These are phyloP conservation scores for Solanum arcanum DNA, from an alignment of 257 asterid species.

Conservation along the genomic window DNA sequence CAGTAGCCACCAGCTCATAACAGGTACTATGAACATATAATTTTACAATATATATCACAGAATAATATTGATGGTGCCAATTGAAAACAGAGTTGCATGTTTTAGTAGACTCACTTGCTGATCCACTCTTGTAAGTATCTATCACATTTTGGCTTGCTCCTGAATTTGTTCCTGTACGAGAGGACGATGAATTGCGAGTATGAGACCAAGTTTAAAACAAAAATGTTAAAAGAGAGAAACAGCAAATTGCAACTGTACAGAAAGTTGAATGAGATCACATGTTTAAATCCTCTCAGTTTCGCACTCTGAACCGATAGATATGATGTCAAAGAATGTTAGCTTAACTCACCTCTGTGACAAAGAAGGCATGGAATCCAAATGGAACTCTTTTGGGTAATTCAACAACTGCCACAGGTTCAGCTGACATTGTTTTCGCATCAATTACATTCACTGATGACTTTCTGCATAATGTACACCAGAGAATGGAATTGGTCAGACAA, in stretches of 20 bases:
- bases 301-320: not conserved
- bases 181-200: not conserved
- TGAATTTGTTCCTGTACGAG: not conserved
- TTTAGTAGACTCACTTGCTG: not conserved
- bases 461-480: slow-evolving; percentile 26
- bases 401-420: slow-evolving; percentile 76
- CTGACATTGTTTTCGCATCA: slow-evolving; percentile 91
- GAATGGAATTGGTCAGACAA: not conserved
- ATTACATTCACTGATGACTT: slow-evolving; percentile 73
- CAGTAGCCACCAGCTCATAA: not conserved
- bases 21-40: not conserved
- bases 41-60: not conserved
- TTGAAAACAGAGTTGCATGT: not conserved
- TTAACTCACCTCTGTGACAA: slow-evolving; percentile 60
- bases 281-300: not conserved
- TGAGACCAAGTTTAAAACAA: not conserved
- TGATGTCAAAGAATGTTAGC: not conserved
- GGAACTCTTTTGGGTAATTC: slow-evolving; percentile 87
- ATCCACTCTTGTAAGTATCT: not conserved
- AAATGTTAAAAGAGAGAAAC: not conserved
- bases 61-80: not conserved
- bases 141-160: not conserved
- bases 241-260: not conserved
- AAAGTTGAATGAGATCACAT: not conserved
- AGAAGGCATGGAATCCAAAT: slow-evolving; percentile 90